phyloP scores from a whole-genome alignment of 352 stramenopile genomes.

The Globisporangium rhizosaccharum region DNA sequence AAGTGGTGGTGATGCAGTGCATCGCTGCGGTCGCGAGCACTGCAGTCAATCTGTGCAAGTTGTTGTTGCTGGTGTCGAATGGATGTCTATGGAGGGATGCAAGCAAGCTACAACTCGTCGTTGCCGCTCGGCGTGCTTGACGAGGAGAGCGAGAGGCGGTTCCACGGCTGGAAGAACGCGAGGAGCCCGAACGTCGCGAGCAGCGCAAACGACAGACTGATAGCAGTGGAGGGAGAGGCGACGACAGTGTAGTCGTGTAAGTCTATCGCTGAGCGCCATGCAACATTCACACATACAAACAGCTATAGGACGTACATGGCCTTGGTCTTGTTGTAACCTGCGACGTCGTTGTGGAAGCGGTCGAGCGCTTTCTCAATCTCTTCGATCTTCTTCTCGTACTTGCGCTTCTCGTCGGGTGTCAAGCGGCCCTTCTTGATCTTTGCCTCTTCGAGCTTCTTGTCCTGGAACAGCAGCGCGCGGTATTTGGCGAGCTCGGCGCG shows the following conservation, averaged over 20 bases:
- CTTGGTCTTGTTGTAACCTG: constrained; percentile 77
- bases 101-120: constrained; percentile 32
- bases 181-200: constrained; percentile 55
- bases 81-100: neutral
- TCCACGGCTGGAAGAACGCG: constrained; percentile 76
- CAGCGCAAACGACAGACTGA: constrained; percentile 36
- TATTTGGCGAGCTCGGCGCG: constrained; percentile 79
- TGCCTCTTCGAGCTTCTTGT: constrained; percentile 79
- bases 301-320: constrained; percentile 39
- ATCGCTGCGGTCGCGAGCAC: neutral
- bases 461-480: constrained; percentile 70
- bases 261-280: too few species aligned
- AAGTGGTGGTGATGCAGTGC: too few species aligned
- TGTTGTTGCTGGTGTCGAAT: neutral
- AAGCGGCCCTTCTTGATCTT: constrained; percentile 63
- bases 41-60: too few species aligned
- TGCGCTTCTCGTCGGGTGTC: constrained; percentile 36
- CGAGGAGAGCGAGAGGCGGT: constrained; percentile 6
- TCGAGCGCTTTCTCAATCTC: constrained; percentile 70
- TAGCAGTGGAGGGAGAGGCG: too few species aligned
- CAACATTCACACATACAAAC: neutral
- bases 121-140: constrained; percentile 16
- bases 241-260: too few species aligned
- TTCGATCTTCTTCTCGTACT: constrained; percentile 72
- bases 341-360: constrained; percentile 68